Conservation (phyloP, 139 green algal genomes). For the Chlorella sp. region DNA sequence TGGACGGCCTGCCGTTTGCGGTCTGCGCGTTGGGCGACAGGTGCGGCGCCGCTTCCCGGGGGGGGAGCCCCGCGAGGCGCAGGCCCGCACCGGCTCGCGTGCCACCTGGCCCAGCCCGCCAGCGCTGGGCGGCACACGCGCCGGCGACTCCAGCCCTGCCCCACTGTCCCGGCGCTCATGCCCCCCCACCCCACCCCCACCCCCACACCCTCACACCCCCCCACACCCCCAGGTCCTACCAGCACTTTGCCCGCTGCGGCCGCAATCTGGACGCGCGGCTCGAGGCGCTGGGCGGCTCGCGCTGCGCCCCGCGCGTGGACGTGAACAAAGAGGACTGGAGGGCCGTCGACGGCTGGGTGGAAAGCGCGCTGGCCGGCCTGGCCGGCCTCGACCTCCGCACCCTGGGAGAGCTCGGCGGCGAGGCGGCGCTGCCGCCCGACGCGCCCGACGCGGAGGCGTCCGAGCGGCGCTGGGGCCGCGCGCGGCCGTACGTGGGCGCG, state of each 20-base stretch:
- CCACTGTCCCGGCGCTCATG: too few species aligned
- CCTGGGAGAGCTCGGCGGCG: conserved; percentile 43
- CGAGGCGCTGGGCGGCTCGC: conserved; percentile 43
- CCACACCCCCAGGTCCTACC: conserved; percentile 80
- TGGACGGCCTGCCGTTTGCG: conserved; percentile 55
- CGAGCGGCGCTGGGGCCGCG: conserved; percentile 65
- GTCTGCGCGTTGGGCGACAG: conserved; percentile 85
- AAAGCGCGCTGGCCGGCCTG: conserved; percentile 47
- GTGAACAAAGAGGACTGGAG: conserved; percentile 86
- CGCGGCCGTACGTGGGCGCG: conserved; percentile 58
- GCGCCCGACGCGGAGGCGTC: neutral
- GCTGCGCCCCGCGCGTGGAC: conserved; percentile 54
- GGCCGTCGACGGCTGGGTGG: conserved; percentile 75
- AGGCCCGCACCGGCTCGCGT: too few species aligned
- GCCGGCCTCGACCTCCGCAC: conserved; percentile 48
- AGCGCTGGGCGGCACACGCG: too few species aligned
- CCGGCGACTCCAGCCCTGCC: neutral
- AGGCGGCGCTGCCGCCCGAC: neutral
- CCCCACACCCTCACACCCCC: neutral
- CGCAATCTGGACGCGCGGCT: conserved; percentile 71
- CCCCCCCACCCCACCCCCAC: neutral
- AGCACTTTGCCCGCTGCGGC: conserved; percentile 86
- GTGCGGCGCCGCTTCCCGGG: too few species aligned
- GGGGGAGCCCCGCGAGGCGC: too few species aligned
- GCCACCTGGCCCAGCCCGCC: too few species aligned